Conservation (phyloP, 2,329 filamentous ascomycete genomes). For the Epichloe bromicola region DNA sequence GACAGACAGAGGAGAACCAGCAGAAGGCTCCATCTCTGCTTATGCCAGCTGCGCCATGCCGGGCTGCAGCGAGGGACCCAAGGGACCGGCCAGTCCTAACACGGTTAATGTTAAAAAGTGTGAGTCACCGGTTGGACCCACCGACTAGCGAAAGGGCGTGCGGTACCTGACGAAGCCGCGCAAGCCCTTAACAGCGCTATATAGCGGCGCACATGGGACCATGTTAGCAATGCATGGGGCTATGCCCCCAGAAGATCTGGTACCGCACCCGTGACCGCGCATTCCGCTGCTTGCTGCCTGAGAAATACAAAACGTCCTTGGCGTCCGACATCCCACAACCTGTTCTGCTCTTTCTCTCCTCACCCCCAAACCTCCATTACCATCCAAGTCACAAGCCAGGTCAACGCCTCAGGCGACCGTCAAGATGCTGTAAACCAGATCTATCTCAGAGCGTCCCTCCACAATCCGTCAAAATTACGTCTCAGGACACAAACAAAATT, state of each 20-base stretch:
- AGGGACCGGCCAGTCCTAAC: constrained; percentile 16
- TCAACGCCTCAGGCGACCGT: constrained; percentile 25
- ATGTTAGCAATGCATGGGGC: constrained; percentile 2
- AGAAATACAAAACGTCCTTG: constrained; percentile 30
- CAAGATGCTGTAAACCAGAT: constrained; percentile 47
- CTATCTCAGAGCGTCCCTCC: constrained; percentile 24
- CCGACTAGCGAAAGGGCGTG: constrained; percentile 13
- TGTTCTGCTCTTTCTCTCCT: constrained; percentile 16
- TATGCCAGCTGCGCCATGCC: not conserved
- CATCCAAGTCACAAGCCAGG: constrained; percentile 17
- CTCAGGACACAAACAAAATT: constrained; percentile 25
- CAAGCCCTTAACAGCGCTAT: constrained; percentile 1
- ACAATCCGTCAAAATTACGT: constrained; percentile 41
- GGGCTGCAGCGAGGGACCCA: not conserved
- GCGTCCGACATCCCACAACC: constrained; percentile 11
- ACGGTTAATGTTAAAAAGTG: constrained; percentile 17
- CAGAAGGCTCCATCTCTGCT: not conserved
- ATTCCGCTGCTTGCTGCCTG: constrained; percentile 27
- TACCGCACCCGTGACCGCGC: constrained; percentile 8
- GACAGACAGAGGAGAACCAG: no score
- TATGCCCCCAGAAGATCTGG: not conserved
- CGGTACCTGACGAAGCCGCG: constrained; percentile 4
- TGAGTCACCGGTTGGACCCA: constrained; percentile 22
- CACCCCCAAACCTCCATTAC: constrained; percentile 20
- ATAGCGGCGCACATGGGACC: not conserved